phyloP scores from a whole-genome alignment of 805 yeast species.

The Ogataea saltuana region DNA sequence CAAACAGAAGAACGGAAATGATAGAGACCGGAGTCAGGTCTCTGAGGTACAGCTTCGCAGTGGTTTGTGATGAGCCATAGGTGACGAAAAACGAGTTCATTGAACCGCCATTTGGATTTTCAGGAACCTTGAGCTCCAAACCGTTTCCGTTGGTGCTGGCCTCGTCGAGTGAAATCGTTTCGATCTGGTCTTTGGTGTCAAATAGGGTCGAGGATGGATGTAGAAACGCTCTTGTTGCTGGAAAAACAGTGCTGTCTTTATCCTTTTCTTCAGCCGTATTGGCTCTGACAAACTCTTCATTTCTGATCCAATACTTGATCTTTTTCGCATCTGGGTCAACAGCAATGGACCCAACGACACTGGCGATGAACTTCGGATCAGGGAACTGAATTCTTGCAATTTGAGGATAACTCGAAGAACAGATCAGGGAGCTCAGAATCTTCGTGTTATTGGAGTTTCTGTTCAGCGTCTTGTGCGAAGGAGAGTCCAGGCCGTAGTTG shows the following conservation, averaged over 20 bases:
- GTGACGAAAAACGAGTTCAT: slow-evolving; percentile 61
- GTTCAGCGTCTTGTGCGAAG: slow-evolving; percentile 40
- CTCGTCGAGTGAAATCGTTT: slow-evolving; percentile 11
- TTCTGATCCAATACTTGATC: slow-evolving; percentile 72
- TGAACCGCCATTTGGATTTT: slow-evolving; percentile 23
- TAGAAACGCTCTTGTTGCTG: slow-evolving; percentile 71
- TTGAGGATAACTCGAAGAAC: slow-evolving; percentile 84
- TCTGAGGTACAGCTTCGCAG: slow-evolving; percentile 67
- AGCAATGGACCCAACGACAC: slow-evolving; percentile 78
- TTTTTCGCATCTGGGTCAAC: slow-evolving; percentile 79
- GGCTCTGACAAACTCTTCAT: slow-evolving; percentile 48
- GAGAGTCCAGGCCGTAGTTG: slow-evolving; percentile 36
- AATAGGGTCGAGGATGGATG: slow-evolving; percentile 87
- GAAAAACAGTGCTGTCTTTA: slow-evolving; percentile 36
- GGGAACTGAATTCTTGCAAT: slow-evolving; percentile 81
- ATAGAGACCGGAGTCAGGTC: slow-evolving; percentile 81
- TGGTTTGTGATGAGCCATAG: slow-evolving; percentile 56
- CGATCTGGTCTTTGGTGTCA: slow-evolving; percentile 33
- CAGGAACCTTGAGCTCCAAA: slow-evolving; percentile 2
- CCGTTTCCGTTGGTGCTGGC: not conserved
- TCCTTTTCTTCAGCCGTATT: slow-evolving; percentile 15
- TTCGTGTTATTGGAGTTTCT: slow-evolving; percentile 50
- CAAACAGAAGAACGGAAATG: slow-evolving; percentile 74
- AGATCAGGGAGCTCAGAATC: slow-evolving; percentile 64
- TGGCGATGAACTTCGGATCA: slow-evolving; percentile 69